Base-by-base conservation (phyloP, 2,329 filamentous ascomycete species). In the Fusarium chlamydosporum region DNA sequence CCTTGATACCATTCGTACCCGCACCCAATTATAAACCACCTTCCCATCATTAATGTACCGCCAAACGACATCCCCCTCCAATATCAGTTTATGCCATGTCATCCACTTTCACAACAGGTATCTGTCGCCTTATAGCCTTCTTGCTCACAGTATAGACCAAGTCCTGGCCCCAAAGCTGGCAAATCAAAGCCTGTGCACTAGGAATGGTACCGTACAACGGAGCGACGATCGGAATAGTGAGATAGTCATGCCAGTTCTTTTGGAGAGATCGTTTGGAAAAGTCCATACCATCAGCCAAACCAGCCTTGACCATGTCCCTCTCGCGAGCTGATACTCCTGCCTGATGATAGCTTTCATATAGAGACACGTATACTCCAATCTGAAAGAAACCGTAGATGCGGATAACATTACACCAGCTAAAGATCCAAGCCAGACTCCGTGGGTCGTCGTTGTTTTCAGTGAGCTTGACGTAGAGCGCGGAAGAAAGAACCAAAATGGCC, bases 81-180 rank as follows among this genome's bases (percentile, higher is more conserved):
- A 29, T n/a, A 26, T 18, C 7, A 27, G 23, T 11, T 73, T 81
- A 85, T 70, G 81, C 83, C 79, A 85, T 81, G 41, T 82, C 77
- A 27, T 79, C 80, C n/a, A 77, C 78, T 42, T 78, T 79, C 51
- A 82, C 65, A 4, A 82, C 81, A 61, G 83, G 83, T 33, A 81
- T 78, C 67, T 83, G 79, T 76, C 85, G 82, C 59, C 86, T 79
- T 4, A 83, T 86, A 72, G 88, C 85, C 76, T 92, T 93, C 78
- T 89, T 88, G 80, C 89, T 92, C 73, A 93, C 90, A 0, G 88
- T 86, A 78, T 93, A 93, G 12, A 90, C 88, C 69, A 93, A 76
- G 57, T 91, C 83, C 34, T 89, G 81, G 1, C 88, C 91, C 85
- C 89, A 92, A 74, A 92, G 88, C 75, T 93, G 91, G 74, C 84